Evolutionary conservation across 441 rosid species (phyloP), one percentile per base, ranked within the genome.

Genomic region (Geranium incanum): DNA sequence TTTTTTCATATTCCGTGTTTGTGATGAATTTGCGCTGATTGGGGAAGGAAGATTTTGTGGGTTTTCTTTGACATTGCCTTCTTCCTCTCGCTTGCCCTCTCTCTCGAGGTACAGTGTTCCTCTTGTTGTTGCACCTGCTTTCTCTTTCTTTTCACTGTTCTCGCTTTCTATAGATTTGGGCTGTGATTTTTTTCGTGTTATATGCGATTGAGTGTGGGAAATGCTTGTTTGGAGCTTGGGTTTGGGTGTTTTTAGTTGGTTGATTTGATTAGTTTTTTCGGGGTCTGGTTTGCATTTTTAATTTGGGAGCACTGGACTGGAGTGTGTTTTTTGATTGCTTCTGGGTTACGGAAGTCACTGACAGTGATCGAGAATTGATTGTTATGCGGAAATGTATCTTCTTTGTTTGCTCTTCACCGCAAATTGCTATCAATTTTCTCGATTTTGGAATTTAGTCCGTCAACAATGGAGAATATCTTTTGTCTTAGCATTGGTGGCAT

Each of bases 291-390:
- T 57, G 63, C 23, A 57, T 57, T 57, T 18, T 57, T 13, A n/a
- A 52, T 16, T 52, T 52, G 19, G 19, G 13, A 52, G 60, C 19
- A n/a, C 19, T 52, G 9, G 9, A 57, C 63, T 57, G 23, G 23
- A 57, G 63, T 57, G 63, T 6, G 63, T 16, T 5, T 57, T 57
- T 15, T 16, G 63, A 57, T 57, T 57, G 63, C 63, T 57, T 57
- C 63, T 57, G 63, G 63, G 23, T 57, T 57, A 57, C 63, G 21
- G 23, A 57, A 57, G 23, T 57, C 23, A 16, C 63, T 57, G 63
- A 15, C 21, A 57, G 63, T 16, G 63, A 57, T 57, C 18, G 63
- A 6, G 3, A 57, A 57, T 15, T 15, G 16, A 15, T 57, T 57
- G 23, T 57, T 12, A 13, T 52, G 18, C 3, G 60, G 19, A 52